These are phyloP conservation scores for Cryptococcus floricola DNA, from an alignment of 1,284 basidiomycete species.

Conservation along the genomic window DNA sequence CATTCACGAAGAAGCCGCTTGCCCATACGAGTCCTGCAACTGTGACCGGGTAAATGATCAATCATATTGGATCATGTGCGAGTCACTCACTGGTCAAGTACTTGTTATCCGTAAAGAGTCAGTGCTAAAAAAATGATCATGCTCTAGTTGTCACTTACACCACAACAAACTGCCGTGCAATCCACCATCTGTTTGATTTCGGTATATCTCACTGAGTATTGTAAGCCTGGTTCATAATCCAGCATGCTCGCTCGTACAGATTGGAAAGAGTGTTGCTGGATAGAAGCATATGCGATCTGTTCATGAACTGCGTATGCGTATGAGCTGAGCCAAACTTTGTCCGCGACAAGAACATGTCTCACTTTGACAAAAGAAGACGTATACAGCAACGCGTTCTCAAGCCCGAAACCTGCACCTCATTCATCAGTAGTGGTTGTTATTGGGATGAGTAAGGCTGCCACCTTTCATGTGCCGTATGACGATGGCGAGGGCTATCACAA, in stretches of 20 bases:
- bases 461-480: slow-evolving; percentile 68
- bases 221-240: not conserved
- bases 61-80: not conserved
- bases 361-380: slow-evolving; percentile 67
- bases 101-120: slow-evolving; percentile 11
- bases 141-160: slow-evolving; percentile 40
- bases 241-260: slow-evolving; percentile 52
- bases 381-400: slow-evolving; percentile 70
- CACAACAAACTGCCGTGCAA: slow-evolving; percentile 75
- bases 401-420: slow-evolving; percentile 56
- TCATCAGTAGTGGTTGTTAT: not conserved
- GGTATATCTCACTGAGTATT: slow-evolving; percentile 70
- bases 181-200: slow-evolving; percentile 76
- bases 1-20: slow-evolving; percentile 76
- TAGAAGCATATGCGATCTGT: slow-evolving; percentile 78
- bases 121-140: slow-evolving; percentile 1
- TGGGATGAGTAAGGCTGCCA: slow-evolving; percentile 12
- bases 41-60: not conserved
- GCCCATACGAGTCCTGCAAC: slow-evolving; percentile 81
- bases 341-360: not conserved
- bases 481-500: slow-evolving; percentile 66
- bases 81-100: slow-evolving; percentile 63
- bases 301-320: slow-evolving; percentile 59
- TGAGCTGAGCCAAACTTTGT: not conserved
- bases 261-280: slow-evolving; percentile 84